Evolutionary conservation across 2,329 filamentous ascomycete genomes (phyloP).

Genomic region (Colletotrichum sp.): DNA sequence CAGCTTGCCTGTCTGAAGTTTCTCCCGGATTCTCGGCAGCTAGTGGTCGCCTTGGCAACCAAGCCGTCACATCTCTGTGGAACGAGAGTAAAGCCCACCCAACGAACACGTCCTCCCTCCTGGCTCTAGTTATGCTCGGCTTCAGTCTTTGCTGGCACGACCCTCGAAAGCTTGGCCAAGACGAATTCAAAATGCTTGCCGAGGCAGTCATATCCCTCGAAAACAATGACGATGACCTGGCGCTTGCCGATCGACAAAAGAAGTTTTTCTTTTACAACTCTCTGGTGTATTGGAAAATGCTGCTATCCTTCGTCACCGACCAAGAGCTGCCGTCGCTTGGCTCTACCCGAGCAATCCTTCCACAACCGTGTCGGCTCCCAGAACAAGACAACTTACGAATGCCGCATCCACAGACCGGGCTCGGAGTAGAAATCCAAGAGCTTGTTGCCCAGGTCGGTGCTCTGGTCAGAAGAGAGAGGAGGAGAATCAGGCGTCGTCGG

Average conservation of each 20-base stretch:
- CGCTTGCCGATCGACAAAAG: conserved; percentile 24
- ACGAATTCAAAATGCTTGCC: background rate
- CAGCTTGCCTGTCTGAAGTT: conserved; percentile 27
- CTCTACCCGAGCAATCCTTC: background rate
- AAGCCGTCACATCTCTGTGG: conserved; percentile 55
- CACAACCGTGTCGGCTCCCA: background rate
- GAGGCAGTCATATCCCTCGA: background rate
- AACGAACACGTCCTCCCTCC: conserved; percentile 57
- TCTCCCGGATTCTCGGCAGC: conserved; percentile 45
- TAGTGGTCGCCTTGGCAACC: conserved; percentile 52
- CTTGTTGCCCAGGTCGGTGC: conserved; percentile 29
- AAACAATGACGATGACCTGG: background rate
- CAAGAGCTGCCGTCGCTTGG: background rate
- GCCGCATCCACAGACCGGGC: conserved; percentile 31
- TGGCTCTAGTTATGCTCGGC: conserved; percentile 64
- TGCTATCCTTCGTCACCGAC: conserved; percentile 30
- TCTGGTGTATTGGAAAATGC: conserved; percentile 30
- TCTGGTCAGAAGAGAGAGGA: conserved; percentile 26
- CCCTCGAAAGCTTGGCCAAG: conserved; percentile 53
- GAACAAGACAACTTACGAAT: background rate
- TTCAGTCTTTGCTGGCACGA: conserved; percentile 67
- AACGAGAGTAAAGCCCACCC: conserved; percentile 51
- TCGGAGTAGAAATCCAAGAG: conserved; percentile 24
- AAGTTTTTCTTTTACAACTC: conserved; percentile 30
- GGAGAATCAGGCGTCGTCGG: conserved; percentile 24